These are phyloP conservation scores for Phialemonium atrogriseum DNA, from an alignment of 2,329 filamentous ascomycete genomes.

Conservation along the genomic window DNA sequence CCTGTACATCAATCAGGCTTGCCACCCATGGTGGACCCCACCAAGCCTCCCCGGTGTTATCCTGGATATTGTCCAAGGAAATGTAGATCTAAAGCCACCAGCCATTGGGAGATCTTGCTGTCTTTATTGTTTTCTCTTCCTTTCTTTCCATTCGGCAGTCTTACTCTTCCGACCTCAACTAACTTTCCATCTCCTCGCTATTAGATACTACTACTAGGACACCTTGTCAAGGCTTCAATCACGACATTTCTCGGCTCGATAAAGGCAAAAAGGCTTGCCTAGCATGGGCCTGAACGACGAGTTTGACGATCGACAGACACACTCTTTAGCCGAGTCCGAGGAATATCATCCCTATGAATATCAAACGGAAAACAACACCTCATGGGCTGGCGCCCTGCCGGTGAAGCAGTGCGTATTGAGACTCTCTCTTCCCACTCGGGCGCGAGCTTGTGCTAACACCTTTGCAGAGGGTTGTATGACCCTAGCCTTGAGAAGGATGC, in stretches of 20 bases:
- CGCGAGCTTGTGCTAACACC: constrained; percentile 4
- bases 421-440: constrained; percentile 1
- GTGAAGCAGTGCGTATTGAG: constrained; percentile 71
- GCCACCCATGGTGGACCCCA: no score
- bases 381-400: constrained; percentile 90
- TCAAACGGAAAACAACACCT: constrained; percentile 73
- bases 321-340: constrained; percentile 51
- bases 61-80: no score
- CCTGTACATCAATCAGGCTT: no score
- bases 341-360: constrained; percentile 71
- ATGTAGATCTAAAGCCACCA: no score
- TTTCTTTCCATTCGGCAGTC: no score
- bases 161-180: no score
- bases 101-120: no score
- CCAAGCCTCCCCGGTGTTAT: no score
- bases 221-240: neutral
- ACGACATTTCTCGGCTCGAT: constrained; percentile 1
- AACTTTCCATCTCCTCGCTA: no score
- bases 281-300: constrained; percentile 60
- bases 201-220: no score
- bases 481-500: constrained; percentile 96
- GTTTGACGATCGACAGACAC: constrained; percentile 60
- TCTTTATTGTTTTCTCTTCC: no score
- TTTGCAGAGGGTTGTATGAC: constrained; percentile 74
- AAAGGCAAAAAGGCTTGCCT: constrained; percentile 53